Evolutionary conservation across 176 grass and related monocot genomes (phyloP).

Genomic region (Phoenix roebelenii): DNA sequence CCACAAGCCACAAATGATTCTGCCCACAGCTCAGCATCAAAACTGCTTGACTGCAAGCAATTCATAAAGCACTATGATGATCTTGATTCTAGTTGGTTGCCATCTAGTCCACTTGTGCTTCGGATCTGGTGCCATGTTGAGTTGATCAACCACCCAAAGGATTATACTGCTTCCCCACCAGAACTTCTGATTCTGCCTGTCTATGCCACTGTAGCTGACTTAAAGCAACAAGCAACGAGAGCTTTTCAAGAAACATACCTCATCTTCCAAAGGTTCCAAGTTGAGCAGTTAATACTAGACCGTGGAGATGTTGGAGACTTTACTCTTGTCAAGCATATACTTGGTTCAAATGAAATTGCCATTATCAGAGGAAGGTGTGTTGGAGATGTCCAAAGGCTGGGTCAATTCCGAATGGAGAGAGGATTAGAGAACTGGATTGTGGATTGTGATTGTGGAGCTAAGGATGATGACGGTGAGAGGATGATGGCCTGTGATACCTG

Average conservation of each 20-base stretch:
- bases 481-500: conserved; percentile 91
- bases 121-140: conserved; percentile 65
- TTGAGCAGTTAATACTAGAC: conserved; percentile 51
- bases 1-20: conserved; percentile 36
- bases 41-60: conserved; percentile 86
- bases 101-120: conserved; percentile 44
- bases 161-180: conserved; percentile 60
- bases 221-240: conserved; percentile 57
- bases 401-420: conserved; percentile 84
- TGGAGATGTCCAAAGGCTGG: conserved; percentile 46
- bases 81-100: conserved; percentile 11
- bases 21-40: conserved; percentile 42
- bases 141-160: conserved; percentile 64
- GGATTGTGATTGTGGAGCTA: conserved; percentile 77
- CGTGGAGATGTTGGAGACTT: conserved; percentile 41
- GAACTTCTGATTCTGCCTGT: conserved; percentile 59
- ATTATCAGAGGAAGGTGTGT: conserved; percentile 50
- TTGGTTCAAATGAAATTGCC: conserved; percentile 46
- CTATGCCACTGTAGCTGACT: conserved; percentile 54
- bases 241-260: conserved; percentile 85
- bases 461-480: conserved; percentile 88
- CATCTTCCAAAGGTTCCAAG: conserved; percentile 87
- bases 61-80: conserved; percentile 87
- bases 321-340: conserved; percentile 43
- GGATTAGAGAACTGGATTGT: conserved; percentile 93